Base-by-base conservation (phyloP, 2,329 filamentous ascomycete genomes). In the Claviceps pazoutovae region DNA sequence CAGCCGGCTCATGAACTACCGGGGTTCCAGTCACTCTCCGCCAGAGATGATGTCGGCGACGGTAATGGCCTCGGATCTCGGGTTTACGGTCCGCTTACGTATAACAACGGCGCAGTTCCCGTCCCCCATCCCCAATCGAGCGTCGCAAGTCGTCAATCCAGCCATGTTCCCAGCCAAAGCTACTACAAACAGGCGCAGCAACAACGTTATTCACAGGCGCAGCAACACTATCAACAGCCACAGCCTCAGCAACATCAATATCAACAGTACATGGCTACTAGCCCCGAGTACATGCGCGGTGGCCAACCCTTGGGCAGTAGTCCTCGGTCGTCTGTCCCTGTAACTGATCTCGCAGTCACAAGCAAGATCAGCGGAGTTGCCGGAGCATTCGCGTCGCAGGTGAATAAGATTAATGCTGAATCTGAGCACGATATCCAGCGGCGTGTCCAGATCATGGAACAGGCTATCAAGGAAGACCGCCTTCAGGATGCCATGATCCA, bases 401-500 rank as follows among this genome's bases (percentile, higher is more conserved):
- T 65, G 56, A 65, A 54, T 58, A 62, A 67, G 57, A 59, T 56
- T 4, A 66, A 69, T 43, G 58, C 61, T 4, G 67, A 68, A 47
- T 61, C 62, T 3, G 53, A 54, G 43, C 43, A 69, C 44, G 82
- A 88, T 59, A 68, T 80, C 49, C 69, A 75, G 42, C 69, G 73
- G 48, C 67, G 74, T 49, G 73, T 84, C 21, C 73, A 78, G 17
- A 69, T 73, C 23, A 82, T 91, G 53, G 79, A 81, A 48, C 67
- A 72, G 48, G 68, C 81, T 44, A 80, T 93, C 67, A 71, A 75
- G 38, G 73, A 76, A 34, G 78, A 78, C 21, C 75, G 78, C 38
- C 75, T 76, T 52, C 81, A 85, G 60, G 75, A 78, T 50, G 82
- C 79, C 43, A 74, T 83, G 62, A 74, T 84, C 52, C 76, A 77